A percentile compares a stretch with the other conserved stretches of the same genome.
phyloP scores from a whole-genome alignment of 805 yeast genomes.

The Candida maesae region DNA sequence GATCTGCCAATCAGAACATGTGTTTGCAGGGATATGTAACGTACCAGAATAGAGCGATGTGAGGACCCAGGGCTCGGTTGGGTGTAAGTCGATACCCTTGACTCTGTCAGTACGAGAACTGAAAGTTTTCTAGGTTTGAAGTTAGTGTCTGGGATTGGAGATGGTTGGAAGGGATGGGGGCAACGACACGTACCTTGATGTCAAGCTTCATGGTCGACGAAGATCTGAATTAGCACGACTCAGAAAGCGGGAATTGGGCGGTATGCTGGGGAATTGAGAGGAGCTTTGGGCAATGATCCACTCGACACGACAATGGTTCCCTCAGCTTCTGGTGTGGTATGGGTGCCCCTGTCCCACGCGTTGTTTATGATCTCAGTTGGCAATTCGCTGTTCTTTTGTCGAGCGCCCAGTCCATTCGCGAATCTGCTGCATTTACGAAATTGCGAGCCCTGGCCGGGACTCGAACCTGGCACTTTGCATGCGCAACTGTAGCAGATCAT shows the following conservation, averaged over 20 bases:
- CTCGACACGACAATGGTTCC: background rate
- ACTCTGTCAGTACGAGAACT: slow-evolving; percentile 94
- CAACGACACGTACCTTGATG: slow-evolving; percentile 21
- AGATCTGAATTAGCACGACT: no score
- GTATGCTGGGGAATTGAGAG: background rate
- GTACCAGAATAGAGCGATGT: slow-evolving; percentile 88
- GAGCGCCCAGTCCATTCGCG: slow-evolving; percentile 1
- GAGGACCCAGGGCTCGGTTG: slow-evolving; percentile 94
- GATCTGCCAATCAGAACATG: background rate
- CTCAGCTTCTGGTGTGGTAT: background rate
- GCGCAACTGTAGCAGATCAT: no score
- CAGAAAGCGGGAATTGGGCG: no score
- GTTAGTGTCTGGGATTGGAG: background rate
- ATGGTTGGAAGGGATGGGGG: background rate
- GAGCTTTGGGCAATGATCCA: background rate
- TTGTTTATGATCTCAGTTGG: slow-evolving; percentile 2
- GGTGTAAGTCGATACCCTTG: slow-evolving; percentile 97
- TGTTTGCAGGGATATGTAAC: slow-evolving; percentile 8
- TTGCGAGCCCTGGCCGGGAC: no score
- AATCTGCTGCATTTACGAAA: background rate
- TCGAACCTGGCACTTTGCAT: no score
- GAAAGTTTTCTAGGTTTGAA: slow-evolving; percentile 61
- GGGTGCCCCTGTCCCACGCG: background rate
- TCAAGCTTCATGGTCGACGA: slow-evolving; percentile 24
- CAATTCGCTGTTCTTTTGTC: slow-evolving; percentile 6